Evolutionary conservation across 371 early-diverging fungal genomes (phyloP).

Genomic region (Batrachochytrium dendrobatidis): DNA sequence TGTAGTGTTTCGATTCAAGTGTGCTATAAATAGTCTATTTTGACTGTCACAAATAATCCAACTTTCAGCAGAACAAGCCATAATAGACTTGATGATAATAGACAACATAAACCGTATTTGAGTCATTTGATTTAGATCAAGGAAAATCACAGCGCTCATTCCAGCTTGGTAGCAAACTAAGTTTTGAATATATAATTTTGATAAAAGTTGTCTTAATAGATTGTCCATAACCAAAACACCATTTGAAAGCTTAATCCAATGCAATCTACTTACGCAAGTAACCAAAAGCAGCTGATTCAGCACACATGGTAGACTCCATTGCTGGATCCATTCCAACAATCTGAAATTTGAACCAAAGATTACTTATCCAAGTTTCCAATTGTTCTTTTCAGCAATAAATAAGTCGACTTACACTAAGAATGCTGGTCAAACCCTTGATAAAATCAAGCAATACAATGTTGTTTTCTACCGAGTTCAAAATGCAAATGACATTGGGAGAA

Average conservation of each 20-base stretch:
- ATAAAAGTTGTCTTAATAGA: too few species aligned
- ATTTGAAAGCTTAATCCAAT: background rate
- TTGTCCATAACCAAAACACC: background rate
- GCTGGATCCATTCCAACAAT: background rate
- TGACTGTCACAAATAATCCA: conserved; percentile 3
- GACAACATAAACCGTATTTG: conserved; percentile 24
- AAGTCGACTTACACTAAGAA: background rate
- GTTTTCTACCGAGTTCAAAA: conserved; percentile 66
- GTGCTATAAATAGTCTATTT: background rate
- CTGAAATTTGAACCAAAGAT: background rate
- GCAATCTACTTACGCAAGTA: background rate
- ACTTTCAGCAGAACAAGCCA: background rate
- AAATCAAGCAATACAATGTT: conserved; percentile 59
- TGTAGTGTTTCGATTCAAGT: background rate
- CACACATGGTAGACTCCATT: background rate
- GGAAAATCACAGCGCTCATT: conserved; percentile 43
- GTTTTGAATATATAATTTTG: too few species aligned
- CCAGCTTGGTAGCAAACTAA: conserved; percentile 59
- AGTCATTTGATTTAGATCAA: conserved; percentile 53
- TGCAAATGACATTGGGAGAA: conserved; percentile 41
- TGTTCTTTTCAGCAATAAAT: background rate
- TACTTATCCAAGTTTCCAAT: background rate
- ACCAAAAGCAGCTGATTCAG: background rate
- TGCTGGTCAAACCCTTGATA: background rate
- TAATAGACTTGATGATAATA: background rate